Percentiles rank a stretch among this genome's conserved stretches.
Conservation (phyloP, 768 basidiomycete genomes). For the Neoboletus brunneissimus region DNA sequence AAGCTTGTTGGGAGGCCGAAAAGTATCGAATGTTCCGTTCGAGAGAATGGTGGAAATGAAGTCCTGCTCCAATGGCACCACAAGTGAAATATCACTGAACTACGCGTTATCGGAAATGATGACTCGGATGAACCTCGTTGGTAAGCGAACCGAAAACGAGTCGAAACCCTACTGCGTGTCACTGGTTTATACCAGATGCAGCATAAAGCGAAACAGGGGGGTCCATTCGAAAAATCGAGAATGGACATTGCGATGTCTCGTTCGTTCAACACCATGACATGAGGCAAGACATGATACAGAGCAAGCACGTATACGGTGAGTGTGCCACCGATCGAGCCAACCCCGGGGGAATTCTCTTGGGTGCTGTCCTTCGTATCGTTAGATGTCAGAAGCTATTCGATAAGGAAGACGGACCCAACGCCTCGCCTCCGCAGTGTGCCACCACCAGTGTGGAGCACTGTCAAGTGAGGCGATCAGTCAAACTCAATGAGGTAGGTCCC, state of each 20-base stretch:
- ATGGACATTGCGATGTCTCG: background rate
- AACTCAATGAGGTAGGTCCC: background rate
- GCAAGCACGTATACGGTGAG: background rate
- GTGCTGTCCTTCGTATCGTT: background rate
- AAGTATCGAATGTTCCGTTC: constrained; percentile 12
- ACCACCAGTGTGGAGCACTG: background rate
- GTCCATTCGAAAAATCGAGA: background rate
- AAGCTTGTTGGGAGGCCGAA: constrained; percentile 2
- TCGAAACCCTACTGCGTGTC: background rate
- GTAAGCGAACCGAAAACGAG: background rate
- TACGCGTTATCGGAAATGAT: background rate
- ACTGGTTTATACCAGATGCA: background rate
- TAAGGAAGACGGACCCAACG: background rate
- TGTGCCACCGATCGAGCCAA: background rate
- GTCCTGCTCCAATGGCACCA: background rate
- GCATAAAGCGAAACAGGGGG: background rate
- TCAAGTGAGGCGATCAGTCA: background rate
- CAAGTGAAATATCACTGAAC: background rate
- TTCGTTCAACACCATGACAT: background rate
- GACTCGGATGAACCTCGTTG: background rate
- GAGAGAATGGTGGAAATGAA: background rate
- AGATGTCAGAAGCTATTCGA: background rate
- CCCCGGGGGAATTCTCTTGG: background rate
- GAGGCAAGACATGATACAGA: background rate
- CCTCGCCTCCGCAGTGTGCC: background rate